These are phyloP conservation scores for Hypoxylon sp. DNA, from an alignment of 2,329 filamentous ascomycete species.

Conservation along the genomic window DNA sequence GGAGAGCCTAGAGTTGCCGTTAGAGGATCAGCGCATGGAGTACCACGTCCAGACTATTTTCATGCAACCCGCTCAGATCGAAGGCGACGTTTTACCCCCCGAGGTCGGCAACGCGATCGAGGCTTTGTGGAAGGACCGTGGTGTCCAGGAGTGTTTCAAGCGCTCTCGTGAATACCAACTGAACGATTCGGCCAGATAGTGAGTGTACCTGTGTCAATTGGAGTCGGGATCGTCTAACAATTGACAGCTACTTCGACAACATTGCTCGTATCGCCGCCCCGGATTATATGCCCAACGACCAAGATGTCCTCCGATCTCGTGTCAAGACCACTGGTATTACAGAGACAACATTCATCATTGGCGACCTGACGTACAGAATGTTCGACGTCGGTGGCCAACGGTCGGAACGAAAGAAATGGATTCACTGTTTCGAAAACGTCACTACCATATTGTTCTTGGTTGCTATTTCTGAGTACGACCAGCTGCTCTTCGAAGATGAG, in stretches of 20 bases:
- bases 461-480: conserved; percentile 97
- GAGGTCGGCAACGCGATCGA: conserved; percentile 95
- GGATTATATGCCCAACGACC: conserved; percentile 94
- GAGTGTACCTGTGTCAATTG: conserved; percentile 56
- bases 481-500: conserved; percentile 95
- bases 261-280: conserved; percentile 90
- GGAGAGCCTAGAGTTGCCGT: conserved; percentile 79
- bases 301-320: conserved; percentile 94
- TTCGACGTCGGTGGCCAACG: conserved; percentile 96
- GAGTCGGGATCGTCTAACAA: conserved; percentile 50
- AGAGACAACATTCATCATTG: conserved; percentile 95
- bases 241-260: conserved; percentile 88
- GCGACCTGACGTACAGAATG: conserved; percentile 95
- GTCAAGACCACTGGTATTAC: conserved; percentile 98
- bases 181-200: conserved; percentile 97
- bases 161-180: conserved; percentile 95
- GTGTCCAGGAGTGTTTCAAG: conserved; percentile 95
- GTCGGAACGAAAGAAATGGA: conserved; percentile 99
- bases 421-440: conserved; percentile 98
- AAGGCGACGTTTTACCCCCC: conserved; percentile 92
- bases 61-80: conserved; percentile 97
- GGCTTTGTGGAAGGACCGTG: conserved; percentile 90
- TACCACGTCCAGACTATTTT: conserved; percentile 99
- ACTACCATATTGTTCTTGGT: conserved; percentile 97
- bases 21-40: conserved; percentile 92